Base-by-base conservation (phyloP, 148 eudicot species). In the Selenicereus undatus region DNA sequence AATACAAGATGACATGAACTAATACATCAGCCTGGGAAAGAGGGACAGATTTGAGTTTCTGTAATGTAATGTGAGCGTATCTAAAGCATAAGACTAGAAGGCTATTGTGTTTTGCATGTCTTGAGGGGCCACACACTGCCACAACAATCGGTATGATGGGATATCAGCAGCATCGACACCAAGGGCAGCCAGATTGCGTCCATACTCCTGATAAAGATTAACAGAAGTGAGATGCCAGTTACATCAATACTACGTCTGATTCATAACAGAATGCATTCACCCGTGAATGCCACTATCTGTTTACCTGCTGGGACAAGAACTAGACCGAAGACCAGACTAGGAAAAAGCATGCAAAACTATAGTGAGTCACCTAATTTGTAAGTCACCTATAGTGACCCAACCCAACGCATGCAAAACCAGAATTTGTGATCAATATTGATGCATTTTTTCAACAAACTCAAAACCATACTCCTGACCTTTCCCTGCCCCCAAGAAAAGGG, bases 111-210 rank as follows among this genome's bases (percentile, higher is more conserved):
- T 84, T 86, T 90, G 91, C 85, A 79, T 85, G 66, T 91, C 97
- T 32, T 85, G 45, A 71, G 99, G 97, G 26, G 98, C 98, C 81
- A 97, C 98, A 80, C 90, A 91, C 71, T 92, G 85, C 99, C 99
- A 97, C 76, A 97, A 86, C n/a, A 88, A 88, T 69, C 88, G 76
- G 78, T 88, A 97, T 36, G 91, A 79, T 20, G 92, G 89, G 72
- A 97, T 89, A n/a, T 89, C 83, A 77, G 91, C 84, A 27, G 93
- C 97, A 26, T 94, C 92, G 69, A 92, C 92, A 56, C 99, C 98
- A 76, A 97, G 93, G 13, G 87, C 83, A 35, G 93, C 83, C 35
- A 97, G 92, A 88, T 92, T 90, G 69, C 98, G 98, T 32, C 92
- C 98, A 74, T 92, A 97, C 83, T 97, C 99, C 99, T 96, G 89